Conservation (phyloP, 2,329 filamentous ascomycete genomes). For the Nigrospora oryzae region DNA sequence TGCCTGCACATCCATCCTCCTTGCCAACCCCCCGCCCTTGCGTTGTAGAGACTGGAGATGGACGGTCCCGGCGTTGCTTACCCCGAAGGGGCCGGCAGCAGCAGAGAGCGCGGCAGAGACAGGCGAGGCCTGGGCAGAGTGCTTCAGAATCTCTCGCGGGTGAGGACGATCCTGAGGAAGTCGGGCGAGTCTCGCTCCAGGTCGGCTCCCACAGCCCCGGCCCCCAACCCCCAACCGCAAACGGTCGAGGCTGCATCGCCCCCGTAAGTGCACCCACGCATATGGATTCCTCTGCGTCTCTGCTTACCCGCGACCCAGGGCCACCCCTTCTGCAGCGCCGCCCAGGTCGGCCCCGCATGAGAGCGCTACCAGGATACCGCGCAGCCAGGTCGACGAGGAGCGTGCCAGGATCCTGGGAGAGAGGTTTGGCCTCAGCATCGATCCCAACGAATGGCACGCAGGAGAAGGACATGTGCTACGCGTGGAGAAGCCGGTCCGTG, state of each 20-base stretch:
- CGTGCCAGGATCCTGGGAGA: slow-evolving; percentile 47
- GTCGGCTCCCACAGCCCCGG: too few species aligned
- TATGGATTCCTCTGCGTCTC: too few species aligned
- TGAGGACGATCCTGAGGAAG: slow-evolving; percentile 42
- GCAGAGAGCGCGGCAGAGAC: slow-evolving; percentile 4
- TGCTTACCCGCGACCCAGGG: too few species aligned
- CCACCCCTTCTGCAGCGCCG: not conserved
- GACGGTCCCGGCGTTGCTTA: too few species aligned
- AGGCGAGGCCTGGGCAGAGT: slow-evolving; percentile 40
- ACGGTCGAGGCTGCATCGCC: too few species aligned
- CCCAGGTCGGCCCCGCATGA: not conserved
- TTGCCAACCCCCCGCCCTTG: too few species aligned
- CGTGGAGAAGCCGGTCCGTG: slow-evolving; percentile 67
- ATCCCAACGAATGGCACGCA: slow-evolving; percentile 43
- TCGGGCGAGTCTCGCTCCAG: slow-evolving; percentile 17
- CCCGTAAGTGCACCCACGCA: too few species aligned
- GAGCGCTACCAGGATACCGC: slow-evolving; percentile 18
- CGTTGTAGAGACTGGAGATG: too few species aligned
- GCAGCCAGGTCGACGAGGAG: slow-evolving; percentile 44
- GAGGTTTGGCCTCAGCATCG: slow-evolving; percentile 46
- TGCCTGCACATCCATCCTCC: too few species aligned
- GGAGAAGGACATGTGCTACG: slow-evolving; percentile 49
- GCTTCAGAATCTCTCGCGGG: slow-evolving; percentile 25
- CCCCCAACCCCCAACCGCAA: too few species aligned
- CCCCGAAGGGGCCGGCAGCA: too few species aligned